Percentiles rank a stretch among this genome's conserved stretches.
phyloP scores from a whole-genome alignment of 148 eudicot species.

The Camellia sinensis region DNA sequence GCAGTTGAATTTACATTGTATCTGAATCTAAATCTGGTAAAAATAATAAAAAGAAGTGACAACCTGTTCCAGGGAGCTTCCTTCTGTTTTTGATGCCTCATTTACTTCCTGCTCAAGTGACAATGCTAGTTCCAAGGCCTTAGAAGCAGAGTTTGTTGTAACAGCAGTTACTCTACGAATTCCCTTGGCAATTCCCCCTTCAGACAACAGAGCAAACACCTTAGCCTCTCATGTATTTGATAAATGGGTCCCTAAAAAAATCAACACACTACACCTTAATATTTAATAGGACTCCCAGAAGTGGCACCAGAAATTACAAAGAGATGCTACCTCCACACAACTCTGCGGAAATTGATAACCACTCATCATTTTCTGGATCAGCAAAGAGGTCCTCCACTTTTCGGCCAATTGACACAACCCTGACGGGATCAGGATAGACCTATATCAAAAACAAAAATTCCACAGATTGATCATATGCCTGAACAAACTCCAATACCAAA shows the following conservation, averaged over 20 bases:
- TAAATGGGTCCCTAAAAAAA: constrained; percentile 76
- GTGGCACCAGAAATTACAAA: neutral
- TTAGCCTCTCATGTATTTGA: constrained; percentile 86
- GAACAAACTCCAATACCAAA: neutral
- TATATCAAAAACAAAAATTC: constrained; percentile 23
- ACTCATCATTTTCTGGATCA: constrained; percentile 69
- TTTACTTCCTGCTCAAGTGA: constrained; percentile 72
- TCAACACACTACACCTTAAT: neutral
- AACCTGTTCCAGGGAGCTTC: constrained; percentile 72
- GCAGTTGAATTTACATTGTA: no score
- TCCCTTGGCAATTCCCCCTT: constrained; percentile 93
- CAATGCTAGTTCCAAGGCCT: constrained; percentile 53
- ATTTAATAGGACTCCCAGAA: neutral
- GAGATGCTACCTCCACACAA: constrained; percentile 76
- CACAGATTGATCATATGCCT: neutral
- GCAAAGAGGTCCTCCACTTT: constrained; percentile 78
- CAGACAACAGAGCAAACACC: constrained; percentile 82
- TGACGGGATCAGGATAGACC: constrained; percentile 95
- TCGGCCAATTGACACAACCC: constrained; percentile 79
- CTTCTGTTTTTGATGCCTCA: constrained; percentile 61
- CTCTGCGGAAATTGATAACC: constrained; percentile 74
- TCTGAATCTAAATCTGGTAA: neutral
- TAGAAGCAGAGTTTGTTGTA: constrained; percentile 60
- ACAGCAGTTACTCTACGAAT: constrained; percentile 92
- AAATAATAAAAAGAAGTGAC: neutral